Conservation (phyloP, 1,284 basidiomycete genomes). For the Sanghuangporus sanghuang region DNA sequence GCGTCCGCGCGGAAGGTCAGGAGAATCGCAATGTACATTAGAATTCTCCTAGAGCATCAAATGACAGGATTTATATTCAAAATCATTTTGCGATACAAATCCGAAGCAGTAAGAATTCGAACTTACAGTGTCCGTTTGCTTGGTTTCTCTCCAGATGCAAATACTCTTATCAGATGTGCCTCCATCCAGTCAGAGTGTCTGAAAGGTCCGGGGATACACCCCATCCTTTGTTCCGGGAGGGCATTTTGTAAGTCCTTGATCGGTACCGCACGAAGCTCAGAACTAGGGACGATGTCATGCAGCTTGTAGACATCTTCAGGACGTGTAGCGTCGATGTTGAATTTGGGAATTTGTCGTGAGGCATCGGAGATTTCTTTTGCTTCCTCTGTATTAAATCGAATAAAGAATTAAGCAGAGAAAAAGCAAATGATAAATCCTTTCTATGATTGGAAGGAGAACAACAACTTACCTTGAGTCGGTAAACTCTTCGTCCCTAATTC, state of each 20-base stretch:
- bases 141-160: slow-evolving; percentile 32
- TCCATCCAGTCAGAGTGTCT: slow-evolving; percentile 64
- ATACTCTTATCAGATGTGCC: slow-evolving; percentile 46
- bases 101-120: not conserved
- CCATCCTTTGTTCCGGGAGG: slow-evolving; percentile 41
- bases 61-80: not conserved
- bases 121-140: slow-evolving; percentile 55
- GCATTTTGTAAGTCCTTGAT: slow-evolving; percentile 50
- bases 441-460: slow-evolving; percentile 2
- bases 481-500: slow-evolving; percentile 62
- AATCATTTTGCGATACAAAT: slow-evolving; percentile 1
- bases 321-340: slow-evolving; percentile 57
- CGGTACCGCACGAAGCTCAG: slow-evolving; percentile 68
- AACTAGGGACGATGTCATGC: slow-evolving; percentile 68
- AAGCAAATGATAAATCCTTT: not conserved
- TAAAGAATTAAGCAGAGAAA: not conserved
- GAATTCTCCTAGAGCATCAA: slow-evolving; percentile 49
- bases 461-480: slow-evolving; percentile 55
- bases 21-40: slow-evolving; percentile 77
- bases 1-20: slow-evolving; percentile 58
- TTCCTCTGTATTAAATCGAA: slow-evolving; percentile 42
- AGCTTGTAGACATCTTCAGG: slow-evolving; percentile 75
- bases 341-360: slow-evolving; percentile 70
- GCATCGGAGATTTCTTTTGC: slow-evolving; percentile 57
- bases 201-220: slow-evolving; percentile 49